Conservation (phyloP, 1,139 yeast species). For the Debaryomyces coudertii region DNA sequence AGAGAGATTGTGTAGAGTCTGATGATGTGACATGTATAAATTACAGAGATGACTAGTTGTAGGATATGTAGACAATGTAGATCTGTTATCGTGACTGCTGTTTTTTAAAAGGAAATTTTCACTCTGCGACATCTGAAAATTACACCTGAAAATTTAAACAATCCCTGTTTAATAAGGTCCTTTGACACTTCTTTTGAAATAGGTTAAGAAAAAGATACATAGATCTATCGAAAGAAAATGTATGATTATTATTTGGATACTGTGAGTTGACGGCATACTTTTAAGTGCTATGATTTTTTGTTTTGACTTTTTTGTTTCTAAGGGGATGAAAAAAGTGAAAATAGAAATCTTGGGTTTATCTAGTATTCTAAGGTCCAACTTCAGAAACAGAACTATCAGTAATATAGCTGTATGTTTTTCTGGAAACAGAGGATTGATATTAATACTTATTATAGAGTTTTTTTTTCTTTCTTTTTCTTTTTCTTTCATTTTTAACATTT, state of each 20-base stretch:
- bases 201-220: slow-evolving; percentile 3
- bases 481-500: slow-evolving; percentile 4
- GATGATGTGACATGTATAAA: neutral
- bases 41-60: neutral
- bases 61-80: neutral
- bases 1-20: neutral
- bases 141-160: slow-evolving; percentile 7
- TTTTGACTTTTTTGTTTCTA: slow-evolving; percentile 1
- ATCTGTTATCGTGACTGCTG: slow-evolving; percentile 9
- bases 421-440: slow-evolving; percentile 1
- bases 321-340: slow-evolving; percentile 8
- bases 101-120: slow-evolving; percentile 1
- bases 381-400: neutral
- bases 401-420: neutral
- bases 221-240: slow-evolving; percentile 9
- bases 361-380: slow-evolving; percentile 1
- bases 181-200: neutral
- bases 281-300: neutral
- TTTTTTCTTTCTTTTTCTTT: slow-evolving; percentile 6
- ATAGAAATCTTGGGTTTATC: slow-evolving; percentile 7
- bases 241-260: slow-evolving; percentile 3
- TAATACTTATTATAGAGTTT: slow-evolving; percentile 7
- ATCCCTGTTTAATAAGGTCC: slow-evolving; percentile 2
- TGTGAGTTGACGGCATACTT: slow-evolving; percentile 1
- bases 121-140: slow-evolving; percentile 5